These are phyloP conservation scores for Cupressus sempervirens DNA, from an alignment of 75 land plant species.

Conservation along the genomic window DNA sequence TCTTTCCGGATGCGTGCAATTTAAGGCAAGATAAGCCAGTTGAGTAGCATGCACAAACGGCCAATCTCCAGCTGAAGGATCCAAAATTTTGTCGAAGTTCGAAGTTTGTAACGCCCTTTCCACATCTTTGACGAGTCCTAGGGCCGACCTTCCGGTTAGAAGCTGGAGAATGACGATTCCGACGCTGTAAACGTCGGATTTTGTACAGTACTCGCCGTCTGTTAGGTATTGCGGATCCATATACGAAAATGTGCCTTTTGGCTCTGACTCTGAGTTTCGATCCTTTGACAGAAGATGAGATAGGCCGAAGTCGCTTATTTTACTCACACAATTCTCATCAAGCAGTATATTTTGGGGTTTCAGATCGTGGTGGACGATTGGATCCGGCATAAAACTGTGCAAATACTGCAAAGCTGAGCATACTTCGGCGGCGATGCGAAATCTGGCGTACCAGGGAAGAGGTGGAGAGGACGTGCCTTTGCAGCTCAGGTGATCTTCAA, in stretches of 20 bases:
- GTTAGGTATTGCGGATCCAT: conserved; percentile 21
- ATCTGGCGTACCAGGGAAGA: conserved; percentile 55
- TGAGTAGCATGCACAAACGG: neutral
- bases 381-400: conserved; percentile 48
- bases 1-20: conserved; percentile 22
- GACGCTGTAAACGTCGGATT: conserved; percentile 45
- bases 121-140: conserved; percentile 10
- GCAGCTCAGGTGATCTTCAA: conserved; percentile 59
- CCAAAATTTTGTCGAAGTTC: conserved; percentile 22
- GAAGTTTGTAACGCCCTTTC: conserved; percentile 1
- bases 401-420: conserved; percentile 60
- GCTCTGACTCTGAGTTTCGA: neutral
- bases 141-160: conserved; percentile 18
- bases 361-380: conserved; percentile 68
- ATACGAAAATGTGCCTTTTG: conserved; percentile 10
- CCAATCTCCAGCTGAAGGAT: conserved; percentile 26
- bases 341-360: conserved; percentile 72
- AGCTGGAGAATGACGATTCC: conserved; percentile 29
- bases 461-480: conserved; percentile 34
- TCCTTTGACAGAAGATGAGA: conserved; percentile 16
- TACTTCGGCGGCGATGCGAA: conserved; percentile 52
- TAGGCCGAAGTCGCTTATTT: conserved; percentile 27
- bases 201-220: conserved; percentile 25
- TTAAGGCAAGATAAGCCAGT: conserved; percentile 8
- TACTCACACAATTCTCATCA: conserved; percentile 44